Percentiles rank a stretch among this genome's conserved stretches.
Conservation (phyloP, 768 basidiomycete species). For the Amanita phalloides region DNA sequence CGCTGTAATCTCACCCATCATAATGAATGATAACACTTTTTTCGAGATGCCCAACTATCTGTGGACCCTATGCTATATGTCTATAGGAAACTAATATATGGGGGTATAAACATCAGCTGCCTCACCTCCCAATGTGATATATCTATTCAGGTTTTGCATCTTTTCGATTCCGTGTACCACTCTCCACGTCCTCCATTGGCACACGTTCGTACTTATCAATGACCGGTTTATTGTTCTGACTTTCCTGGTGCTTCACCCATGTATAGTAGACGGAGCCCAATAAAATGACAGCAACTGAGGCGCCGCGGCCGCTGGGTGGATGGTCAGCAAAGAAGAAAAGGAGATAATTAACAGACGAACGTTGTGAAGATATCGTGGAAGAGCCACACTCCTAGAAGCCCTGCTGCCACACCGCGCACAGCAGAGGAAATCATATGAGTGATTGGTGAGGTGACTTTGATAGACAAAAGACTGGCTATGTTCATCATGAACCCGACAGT, state of each 20-base stretch:
- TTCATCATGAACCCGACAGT: conserved; percentile 89
- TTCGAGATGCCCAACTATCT: neutral
- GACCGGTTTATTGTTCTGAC: conserved; percentile 25
- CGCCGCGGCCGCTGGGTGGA: conserved; percentile 56
- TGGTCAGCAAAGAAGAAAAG: neutral
- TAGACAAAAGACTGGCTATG: conserved; percentile 84
- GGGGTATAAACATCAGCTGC: neutral
- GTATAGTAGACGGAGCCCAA: conserved; percentile 79
- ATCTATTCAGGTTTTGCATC: conserved; percentile 9
- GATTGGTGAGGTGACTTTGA: conserved; percentile 96
- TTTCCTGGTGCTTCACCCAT: conserved; percentile 75
- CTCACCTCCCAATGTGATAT: neutral
- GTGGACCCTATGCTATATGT: neutral
- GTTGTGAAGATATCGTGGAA: conserved; percentile 74
- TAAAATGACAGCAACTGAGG: conserved; percentile 76
- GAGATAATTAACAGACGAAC: conserved; percentile 30
- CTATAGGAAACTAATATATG: neutral
- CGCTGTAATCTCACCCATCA: neutral
- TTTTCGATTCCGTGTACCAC: conserved; percentile 22
- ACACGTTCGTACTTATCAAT: conserved; percentile 46
- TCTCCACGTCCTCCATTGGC: conserved; percentile 53
- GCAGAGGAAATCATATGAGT: conserved; percentile 97
- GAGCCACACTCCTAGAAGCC: conserved; percentile 68
- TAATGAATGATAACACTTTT: neutral
- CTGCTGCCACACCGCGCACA: conserved; percentile 89